Evolutionary conservation across 495 filamentous ascomycete genomes (phyloP).

Genomic region (Annulohypoxylon maeteangense): DNA sequence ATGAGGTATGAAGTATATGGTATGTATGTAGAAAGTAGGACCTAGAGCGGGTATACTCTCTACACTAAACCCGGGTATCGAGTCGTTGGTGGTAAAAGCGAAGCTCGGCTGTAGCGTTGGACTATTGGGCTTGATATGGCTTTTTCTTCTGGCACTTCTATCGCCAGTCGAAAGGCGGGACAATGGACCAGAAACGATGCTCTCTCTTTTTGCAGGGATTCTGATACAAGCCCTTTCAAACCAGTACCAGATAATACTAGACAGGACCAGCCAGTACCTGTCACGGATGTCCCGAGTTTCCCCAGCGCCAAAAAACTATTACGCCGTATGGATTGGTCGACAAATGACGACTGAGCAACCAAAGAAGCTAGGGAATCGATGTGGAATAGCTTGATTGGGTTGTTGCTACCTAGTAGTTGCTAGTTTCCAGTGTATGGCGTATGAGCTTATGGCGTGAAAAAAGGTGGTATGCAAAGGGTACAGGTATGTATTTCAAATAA

Average conservation of each 20-base stretch:
- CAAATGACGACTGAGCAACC: constrained; percentile 25
- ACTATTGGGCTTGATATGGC: constrained; percentile 19
- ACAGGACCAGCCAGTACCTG: constrained; percentile 8
- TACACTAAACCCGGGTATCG: constrained; percentile 15
- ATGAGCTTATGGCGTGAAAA: not conserved
- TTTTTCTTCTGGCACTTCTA: constrained; percentile 17
- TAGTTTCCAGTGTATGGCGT: constrained; percentile 4
- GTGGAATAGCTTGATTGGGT: constrained; percentile 31
- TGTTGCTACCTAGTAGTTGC: not conserved
- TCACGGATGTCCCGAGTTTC: not conserved
- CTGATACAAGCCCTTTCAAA: constrained; percentile 25
- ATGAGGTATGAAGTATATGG: too few species aligned
- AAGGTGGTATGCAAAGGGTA: not conserved
- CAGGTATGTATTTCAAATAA: constrained; percentile 19
- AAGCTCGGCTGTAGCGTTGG: constrained; percentile 3
- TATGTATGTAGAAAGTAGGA: not conserved
- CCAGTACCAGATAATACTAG: too few species aligned
- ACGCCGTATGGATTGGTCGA: constrained; percentile 37
- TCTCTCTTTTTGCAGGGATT: constrained; percentile 25
- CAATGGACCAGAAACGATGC: constrained; percentile 24
- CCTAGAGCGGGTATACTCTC: not conserved
- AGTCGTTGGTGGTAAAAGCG: constrained; percentile 28
- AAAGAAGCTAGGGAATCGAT: constrained; percentile 20
- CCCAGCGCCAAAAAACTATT: constrained; percentile 37
- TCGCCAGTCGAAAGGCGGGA: constrained; percentile 15